Evolutionary conservation across 2,329 filamentous ascomycete genomes (phyloP).

Genomic region (Fusarium goolgardi): DNA sequence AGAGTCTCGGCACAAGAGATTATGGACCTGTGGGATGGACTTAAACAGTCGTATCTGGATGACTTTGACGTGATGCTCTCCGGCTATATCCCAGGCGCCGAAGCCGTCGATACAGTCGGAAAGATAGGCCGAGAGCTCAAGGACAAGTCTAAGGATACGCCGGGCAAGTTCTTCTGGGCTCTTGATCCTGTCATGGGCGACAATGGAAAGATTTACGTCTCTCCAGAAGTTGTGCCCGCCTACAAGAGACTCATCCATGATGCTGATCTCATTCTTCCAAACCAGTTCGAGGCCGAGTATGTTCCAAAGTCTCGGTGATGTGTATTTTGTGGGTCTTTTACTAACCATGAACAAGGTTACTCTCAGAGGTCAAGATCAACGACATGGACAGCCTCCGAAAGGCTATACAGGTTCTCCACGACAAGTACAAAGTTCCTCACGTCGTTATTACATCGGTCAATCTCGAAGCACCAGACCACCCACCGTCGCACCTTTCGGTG

Average conservation of each 20-base stretch:
- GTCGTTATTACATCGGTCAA: slow-evolving; percentile 92
- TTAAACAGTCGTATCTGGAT: slow-evolving; percentile 85
- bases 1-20: slow-evolving; percentile 86
- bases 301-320: slow-evolving; percentile 48
- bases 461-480: slow-evolving; percentile 66
- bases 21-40: slow-evolving; percentile 82
- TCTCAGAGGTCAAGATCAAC: slow-evolving; percentile 85
- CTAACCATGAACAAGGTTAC: slow-evolving; percentile 65
- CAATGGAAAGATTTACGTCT: slow-evolving; percentile 90
- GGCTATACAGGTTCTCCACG: slow-evolving; percentile 83
- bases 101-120: slow-evolving; percentile 85
- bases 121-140: slow-evolving; percentile 85
- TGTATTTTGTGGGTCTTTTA: not conserved
- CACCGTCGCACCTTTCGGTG: slow-evolving; percentile 70
- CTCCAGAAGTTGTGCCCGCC: slow-evolving; percentile 88
- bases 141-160: slow-evolving; percentile 68
- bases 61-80: slow-evolving; percentile 95
- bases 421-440: slow-evolving; percentile 81
- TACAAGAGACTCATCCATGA: slow-evolving; percentile 84
- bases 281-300: slow-evolving; percentile 97
- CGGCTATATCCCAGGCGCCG: slow-evolving; percentile 91
- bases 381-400: slow-evolving; percentile 77
- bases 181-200: slow-evolving; percentile 99
- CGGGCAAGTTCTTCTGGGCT: slow-evolving; percentile 94
- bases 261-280: slow-evolving; percentile 92